Base-by-base conservation (phyloP, 169 alveolate species). In the Eimeria zaria region DNA sequence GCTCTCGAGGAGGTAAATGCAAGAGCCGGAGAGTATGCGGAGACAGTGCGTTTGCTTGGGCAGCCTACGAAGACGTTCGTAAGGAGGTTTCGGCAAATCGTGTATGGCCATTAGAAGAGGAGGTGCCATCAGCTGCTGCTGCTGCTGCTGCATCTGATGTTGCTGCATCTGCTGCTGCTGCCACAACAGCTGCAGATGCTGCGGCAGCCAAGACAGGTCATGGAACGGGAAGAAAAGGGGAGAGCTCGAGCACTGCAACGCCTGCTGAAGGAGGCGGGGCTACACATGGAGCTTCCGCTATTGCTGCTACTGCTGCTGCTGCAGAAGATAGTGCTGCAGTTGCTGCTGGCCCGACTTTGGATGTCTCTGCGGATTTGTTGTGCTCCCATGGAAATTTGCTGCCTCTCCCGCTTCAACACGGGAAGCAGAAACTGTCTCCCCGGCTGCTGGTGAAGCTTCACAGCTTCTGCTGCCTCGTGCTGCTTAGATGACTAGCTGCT, bases 371-470 rank as follows among this genome's bases (percentile, higher is more conserved):
- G 36, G 96, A 91, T 51, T 88, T 91, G 67, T 83, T 91, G 62
- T 91, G 96, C 55, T 62, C 83, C 55, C 96, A 91, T 78, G 81
- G 89, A 22, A 74, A 91, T 39, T 60, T 91, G 84, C 81, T 81
- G 44, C 91, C 91, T n/a, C 76, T 60, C 24, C 71, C 96, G 39
- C 51, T 81, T 90, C 89, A 60, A 41, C 80, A 73, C 20, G 44
- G 62, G 69, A 55, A 91, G 69, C 71, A 78, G 51, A 67, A 91
- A 30, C 67, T 55, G 22, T 46, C 96, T 41, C 74, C 96, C 39
- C 60, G 90, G 58, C 76, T 91, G 48, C 22, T 91, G 81, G 96
- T 91, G 64, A 33, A 74, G 0, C 27, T 33, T 18, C 91, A 18
- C 33, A 0, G 39, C 58, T 1, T 41, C 46, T 27, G 53, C 22